Conservation (phyloP, 2,329 filamentous ascomycete species). For the Penicillium sp. region DNA sequence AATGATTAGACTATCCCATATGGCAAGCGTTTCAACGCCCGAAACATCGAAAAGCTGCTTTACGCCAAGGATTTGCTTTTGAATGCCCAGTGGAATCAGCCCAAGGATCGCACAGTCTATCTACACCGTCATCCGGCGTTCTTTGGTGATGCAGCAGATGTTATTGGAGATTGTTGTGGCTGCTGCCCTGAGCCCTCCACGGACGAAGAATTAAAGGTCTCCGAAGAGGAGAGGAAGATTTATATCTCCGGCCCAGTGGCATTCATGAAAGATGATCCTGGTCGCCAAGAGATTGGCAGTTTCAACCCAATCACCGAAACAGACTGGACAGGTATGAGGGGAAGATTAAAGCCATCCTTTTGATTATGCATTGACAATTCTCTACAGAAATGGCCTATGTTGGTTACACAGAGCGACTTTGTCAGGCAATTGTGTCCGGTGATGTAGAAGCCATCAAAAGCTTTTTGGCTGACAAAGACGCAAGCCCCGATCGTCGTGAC, state of each 20-base stretch:
- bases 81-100: constrained; percentile 84
- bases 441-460: constrained; percentile 69
- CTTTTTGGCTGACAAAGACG: constrained; percentile 68
- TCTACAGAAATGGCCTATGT: constrained; percentile 76
- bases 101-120: constrained; percentile 71
- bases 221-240: constrained; percentile 70
- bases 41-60: constrained; percentile 73
- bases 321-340: constrained; percentile 66
- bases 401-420: constrained; percentile 73
- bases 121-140: constrained; percentile 84
- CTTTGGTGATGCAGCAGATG: constrained; percentile 72
- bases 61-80: constrained; percentile 80
- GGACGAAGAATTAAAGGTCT: constrained; percentile 68
- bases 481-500: constrained; percentile 72
- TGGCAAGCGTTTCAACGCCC: constrained; percentile 39
- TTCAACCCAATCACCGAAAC: constrained; percentile 81
- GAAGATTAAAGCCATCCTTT: no score
- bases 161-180: constrained; percentile 80
- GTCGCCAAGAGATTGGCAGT: constrained; percentile 68
- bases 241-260: constrained; percentile 72
- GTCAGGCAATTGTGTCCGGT: constrained; percentile 75
- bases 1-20: constrained; percentile 36
- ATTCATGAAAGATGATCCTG: constrained; percentile 80
- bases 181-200: constrained; percentile 70
- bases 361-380: neutral